Percentiles rank a stretch among this genome's conserved stretches.
phyloP scores from a whole-genome alignment of 2,329 filamentous ascomycete species.

The Trichoderma simmonsii region DNA sequence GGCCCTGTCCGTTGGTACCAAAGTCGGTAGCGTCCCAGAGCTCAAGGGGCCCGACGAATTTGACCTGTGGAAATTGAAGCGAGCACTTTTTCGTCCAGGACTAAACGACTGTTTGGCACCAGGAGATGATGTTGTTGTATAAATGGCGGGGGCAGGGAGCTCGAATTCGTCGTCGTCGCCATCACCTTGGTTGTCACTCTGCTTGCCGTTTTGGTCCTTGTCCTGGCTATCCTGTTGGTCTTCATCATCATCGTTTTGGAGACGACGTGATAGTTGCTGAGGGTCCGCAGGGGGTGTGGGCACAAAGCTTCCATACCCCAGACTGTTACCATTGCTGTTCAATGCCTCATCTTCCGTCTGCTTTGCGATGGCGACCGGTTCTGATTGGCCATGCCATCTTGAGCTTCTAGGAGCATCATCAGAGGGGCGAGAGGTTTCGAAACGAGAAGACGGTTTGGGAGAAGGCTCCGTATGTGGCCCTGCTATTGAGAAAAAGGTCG shows the following conservation, averaged over 20 bases:
- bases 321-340: constrained; percentile 35
- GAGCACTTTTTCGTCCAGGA: constrained; percentile 12
- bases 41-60: not conserved
- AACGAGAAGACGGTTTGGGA: not conserved
- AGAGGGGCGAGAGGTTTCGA: not conserved
- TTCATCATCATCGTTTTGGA: not conserved
- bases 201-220: not conserved
- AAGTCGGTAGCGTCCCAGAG: constrained; percentile 19
- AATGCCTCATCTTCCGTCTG: constrained; percentile 41
- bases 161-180: constrained; percentile 41
- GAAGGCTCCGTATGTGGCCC: not conserved
- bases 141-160: constrained; percentile 53
- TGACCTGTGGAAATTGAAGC: not conserved
- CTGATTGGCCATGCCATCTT: constrained; percentile 2
- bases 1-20: constrained; percentile 8
- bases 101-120: constrained; percentile 23
- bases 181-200: not conserved
- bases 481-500: constrained; percentile 27
- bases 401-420: not conserved
- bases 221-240: not conserved
- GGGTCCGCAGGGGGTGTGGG: constrained; percentile 36
- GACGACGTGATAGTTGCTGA: constrained; percentile 21
- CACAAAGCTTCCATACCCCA: constrained; percentile 54
- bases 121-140: constrained; percentile 29
- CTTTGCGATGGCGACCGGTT: not conserved